Evolutionary conservation across 192 early-diverging fungal genomes (phyloP).

Genomic region (Paraglomus occultum): DNA sequence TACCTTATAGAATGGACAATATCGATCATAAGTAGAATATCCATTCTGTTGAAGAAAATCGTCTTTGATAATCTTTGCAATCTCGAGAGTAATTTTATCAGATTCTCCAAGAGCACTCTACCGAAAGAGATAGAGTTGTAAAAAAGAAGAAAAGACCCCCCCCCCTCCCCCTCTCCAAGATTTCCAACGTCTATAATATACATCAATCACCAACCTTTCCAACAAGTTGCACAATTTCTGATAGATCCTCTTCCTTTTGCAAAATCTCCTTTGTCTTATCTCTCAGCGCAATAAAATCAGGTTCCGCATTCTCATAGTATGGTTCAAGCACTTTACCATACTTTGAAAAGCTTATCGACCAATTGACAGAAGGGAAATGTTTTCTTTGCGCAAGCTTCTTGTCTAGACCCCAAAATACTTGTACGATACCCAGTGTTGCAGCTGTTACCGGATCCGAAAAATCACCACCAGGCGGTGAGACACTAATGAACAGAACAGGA

Average conservation of each 20-base stretch:
- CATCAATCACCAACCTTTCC: conserved; percentile 68
- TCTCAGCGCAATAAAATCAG: conserved; percentile 89
- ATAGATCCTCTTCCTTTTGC: conserved; percentile 97
- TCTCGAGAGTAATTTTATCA: conserved; percentile 98
- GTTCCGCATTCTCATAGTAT: conserved; percentile 92
- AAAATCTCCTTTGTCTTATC: conserved; percentile 97
- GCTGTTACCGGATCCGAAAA: conserved; percentile 99
- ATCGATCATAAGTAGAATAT: conserved; percentile 97
- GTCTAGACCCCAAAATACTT: conserved; percentile 99
- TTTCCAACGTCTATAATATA: neutral
- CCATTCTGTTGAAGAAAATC: conserved; percentile 99
- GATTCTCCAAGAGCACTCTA: conserved; percentile 67
- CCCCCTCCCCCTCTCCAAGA: too few relatives aligned
- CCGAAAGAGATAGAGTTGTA: neutral
- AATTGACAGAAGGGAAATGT: conserved; percentile 99
- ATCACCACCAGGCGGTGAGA: conserved; percentile 99
- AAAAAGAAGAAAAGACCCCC: too few relatives aligned
- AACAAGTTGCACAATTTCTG: conserved; percentile 99
- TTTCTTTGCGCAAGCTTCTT: conserved; percentile 99
- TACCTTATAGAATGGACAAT: conserved; percentile 97
- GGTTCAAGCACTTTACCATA: conserved; percentile 97
- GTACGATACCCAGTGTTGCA: conserved; percentile 97
- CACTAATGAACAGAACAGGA: conserved; percentile 45
- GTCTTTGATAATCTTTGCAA: conserved; percentile 98
- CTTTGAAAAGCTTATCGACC: conserved; percentile 97